phyloP scores from a whole-genome alignment of 495 filamentous ascomycete species.

The Pyrenopolyporus hunteri region DNA sequence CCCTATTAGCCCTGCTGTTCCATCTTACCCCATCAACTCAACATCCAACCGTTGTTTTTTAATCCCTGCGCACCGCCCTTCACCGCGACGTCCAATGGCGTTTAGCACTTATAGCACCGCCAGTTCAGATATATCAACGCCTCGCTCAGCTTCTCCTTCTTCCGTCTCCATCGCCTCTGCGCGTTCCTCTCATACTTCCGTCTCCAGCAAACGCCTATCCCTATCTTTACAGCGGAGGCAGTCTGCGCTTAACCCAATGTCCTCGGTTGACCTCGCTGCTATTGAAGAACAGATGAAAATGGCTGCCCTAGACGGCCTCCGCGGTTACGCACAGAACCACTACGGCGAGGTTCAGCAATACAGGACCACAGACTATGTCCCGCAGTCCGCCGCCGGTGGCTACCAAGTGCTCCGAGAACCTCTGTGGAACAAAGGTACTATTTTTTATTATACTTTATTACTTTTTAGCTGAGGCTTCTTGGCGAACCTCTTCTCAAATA shows the following conservation, averaged over 20 bases:
- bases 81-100: conserved; percentile 52
- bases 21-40: conserved; percentile 37
- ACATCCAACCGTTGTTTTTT: conserved; percentile 39
- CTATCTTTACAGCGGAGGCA: conserved; percentile 55
- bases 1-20: conserved; percentile 28
- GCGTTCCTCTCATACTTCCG: conserved; percentile 58
- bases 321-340: conserved; percentile 58
- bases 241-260: conserved; percentile 60
- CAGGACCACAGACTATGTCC: conserved; percentile 55
- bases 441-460: conserved; percentile 3
- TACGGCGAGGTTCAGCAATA: conserved; percentile 59
- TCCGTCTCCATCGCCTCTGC: conserved; percentile 52
- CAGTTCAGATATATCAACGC: conserved; percentile 59
- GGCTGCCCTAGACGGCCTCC: conserved; percentile 58
- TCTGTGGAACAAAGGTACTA: conserved; percentile 63
- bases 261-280: conserved; percentile 56
- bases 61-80: conserved; percentile 32
- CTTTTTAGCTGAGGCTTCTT: too few species aligned
- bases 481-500: too few species aligned
- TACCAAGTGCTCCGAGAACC: conserved; percentile 63
- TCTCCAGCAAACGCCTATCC: conserved; percentile 60
- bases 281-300: conserved; percentile 61
- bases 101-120: conserved; percentile 52
- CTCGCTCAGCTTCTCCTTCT: conserved; percentile 60
- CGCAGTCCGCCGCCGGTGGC: conserved; percentile 54